Evolutionary conservation across 2,329 filamentous ascomycete genomes (phyloP), one percentile per base, ranked within the genome.

Genomic region (Immersiporthe knoxdaviesiana): DNA sequence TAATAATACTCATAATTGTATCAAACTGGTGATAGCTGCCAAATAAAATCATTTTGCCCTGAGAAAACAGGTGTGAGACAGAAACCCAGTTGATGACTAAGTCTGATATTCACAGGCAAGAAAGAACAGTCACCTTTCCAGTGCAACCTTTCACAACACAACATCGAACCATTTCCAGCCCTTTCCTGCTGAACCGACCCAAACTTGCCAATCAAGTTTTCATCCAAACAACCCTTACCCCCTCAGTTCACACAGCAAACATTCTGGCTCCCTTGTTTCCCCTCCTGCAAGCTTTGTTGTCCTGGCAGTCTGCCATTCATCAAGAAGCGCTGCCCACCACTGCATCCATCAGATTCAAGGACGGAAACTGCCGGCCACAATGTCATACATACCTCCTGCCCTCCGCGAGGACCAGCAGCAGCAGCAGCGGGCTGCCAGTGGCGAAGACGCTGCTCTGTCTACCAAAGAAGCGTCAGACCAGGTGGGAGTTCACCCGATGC

Each of bases 351-450:
- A 39, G 21, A 6, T 32, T n/a, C 2, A 44, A 62, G 0, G 6
- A 30, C 11, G 10, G 24, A 18, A 8, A 30, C 24, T 30, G 8
- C 24, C 12, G 2, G 27, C 24, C 24, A 30, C 3, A 16, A 62
- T 44, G 59, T 39, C 37, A 27, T 62, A 62, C 35, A 10, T 47
- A 7, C 59, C 39, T 41, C 59, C 59, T 30, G 59, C 59, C 10
- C 59, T 41, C 41, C 59, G 59, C 24, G 8, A 30, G 35, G 8
- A 27, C 37, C 11, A 62, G n/a, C 59, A 41, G 35, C n/a, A 41
- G 24, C 21, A 47, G 37, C 59, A 62, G 59, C 8, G n/a, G n/a
- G n/a, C 37, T 24, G 24, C 24, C 37, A 16, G 14, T 41, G 14
- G 18, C n/a, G 18, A 30, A 27, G 37, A 21, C 11, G 59, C 37